phyloP scores from a whole-genome alignment of 345 rosid species.

The Cardamine occulta region DNA sequence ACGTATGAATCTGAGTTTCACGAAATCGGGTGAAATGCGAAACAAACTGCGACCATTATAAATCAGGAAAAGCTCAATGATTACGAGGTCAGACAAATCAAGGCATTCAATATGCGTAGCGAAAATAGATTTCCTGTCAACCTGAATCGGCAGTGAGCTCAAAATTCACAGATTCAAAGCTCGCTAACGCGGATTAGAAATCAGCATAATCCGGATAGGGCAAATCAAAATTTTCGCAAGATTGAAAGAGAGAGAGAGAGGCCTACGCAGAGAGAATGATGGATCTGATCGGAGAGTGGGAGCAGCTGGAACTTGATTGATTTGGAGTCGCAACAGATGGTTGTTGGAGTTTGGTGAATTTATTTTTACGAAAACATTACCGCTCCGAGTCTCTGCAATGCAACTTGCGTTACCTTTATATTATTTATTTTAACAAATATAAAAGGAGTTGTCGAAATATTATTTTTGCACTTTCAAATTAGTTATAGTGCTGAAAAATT shows the following conservation, averaged over 20 bases:
- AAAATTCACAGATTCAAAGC: slow-evolving; percentile 24
- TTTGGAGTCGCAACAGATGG: slow-evolving; percentile 25
- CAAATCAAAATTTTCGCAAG: neutral
- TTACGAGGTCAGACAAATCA: slow-evolving; percentile 7
- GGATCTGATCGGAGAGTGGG: slow-evolving; percentile 38
- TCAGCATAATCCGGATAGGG: neutral
- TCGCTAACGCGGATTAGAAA: slow-evolving; percentile 10
- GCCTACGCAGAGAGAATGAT: neutral
- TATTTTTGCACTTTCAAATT: neutral
- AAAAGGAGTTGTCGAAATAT: neutral
- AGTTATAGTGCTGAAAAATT: neutral
- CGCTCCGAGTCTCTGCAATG: slow-evolving; percentile 25
- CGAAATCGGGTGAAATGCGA: slow-evolving; percentile 8
- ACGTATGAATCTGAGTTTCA: slow-evolving; percentile 29
- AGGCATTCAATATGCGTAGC: neutral
- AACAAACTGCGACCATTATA: slow-evolving; percentile 14
- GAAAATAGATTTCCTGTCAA: neutral
- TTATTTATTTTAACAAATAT: too few relatives aligned
- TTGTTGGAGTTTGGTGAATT: slow-evolving; percentile 38
- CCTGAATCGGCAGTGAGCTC: slow-evolving; percentile 31
- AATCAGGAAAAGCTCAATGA: slow-evolving; percentile 12
- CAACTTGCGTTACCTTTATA: slow-evolving; percentile 34
- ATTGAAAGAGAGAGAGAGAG: slow-evolving; percentile 27
- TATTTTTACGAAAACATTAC: slow-evolving; percentile 32
- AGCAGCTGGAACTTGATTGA: slow-evolving; percentile 1